Base-by-base conservation (phyloP, 2,329 filamentous ascomycete genomes). In the Geosmithia morbida region DNA sequence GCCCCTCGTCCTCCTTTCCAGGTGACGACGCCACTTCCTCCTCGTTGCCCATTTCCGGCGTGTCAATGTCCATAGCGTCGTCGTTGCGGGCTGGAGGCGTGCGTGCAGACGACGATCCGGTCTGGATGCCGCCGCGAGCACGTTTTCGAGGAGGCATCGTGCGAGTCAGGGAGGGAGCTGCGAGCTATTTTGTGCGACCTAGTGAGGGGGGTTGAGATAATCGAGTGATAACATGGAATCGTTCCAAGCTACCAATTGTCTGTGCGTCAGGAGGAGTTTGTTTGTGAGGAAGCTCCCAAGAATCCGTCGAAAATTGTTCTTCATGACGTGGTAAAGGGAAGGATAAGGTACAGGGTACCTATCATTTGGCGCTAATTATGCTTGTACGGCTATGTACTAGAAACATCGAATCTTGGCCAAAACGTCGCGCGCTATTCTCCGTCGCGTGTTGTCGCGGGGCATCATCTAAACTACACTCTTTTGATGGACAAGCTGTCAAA, bases 111-210 rank as follows among this genome's bases (percentile, higher is more conserved):
- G 47, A 33, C 45, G 72, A 70, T 30, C 75, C 70, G 11, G 33
- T 37, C 47, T 70, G 71, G 43, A 71, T 65, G 54, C 70, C 62
- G 45, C 61, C 66, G 56, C 77, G 82, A 39, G 74, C 72, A 56
- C 79, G 83, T 62, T 87, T 88, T 53, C 78, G 75, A 1, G 82
- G 83, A 48, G 82, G 78, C 83, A 87, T 87, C 43, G 53, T 45
- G 33, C 33, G 22, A 8, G 22, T 26, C n/a, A 26, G 4, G 22
- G 8, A 8, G 22, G 22, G 22, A 26, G 22, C 22, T 26, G 22
- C 4, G 22, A 26, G 22, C 22, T 26, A 8, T 26, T 8, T 26
- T 26, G 8, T 26, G 4, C 8, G 22, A 26, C 8, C 22, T 8
- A 8, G 22, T 8, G 22, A 8, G 8, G 22, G 22, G 8, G 22